These are phyloP conservation scores for Hymenoscyphus occultus DNA, from an alignment of 2,329 filamentous ascomycete species.

Conservation along the genomic window DNA sequence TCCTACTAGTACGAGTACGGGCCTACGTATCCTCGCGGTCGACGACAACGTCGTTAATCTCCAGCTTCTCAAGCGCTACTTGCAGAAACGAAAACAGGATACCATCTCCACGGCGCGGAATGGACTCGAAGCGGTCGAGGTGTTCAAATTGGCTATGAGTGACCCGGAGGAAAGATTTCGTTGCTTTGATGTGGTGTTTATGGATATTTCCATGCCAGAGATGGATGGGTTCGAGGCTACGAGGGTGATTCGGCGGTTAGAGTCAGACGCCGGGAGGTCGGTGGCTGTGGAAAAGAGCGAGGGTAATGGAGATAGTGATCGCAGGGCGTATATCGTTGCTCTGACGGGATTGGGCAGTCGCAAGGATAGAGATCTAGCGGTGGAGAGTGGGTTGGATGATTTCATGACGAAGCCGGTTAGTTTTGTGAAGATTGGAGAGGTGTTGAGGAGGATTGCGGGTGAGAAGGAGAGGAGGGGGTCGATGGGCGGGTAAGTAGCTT, in stretches of 20 bases:
- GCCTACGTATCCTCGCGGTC: constrained; percentile 36
- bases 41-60: constrained; percentile 43
- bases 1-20: background rate
- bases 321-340: constrained; percentile 46
- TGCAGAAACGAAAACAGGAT: constrained; percentile 40
- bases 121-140: constrained; percentile 46
- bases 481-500: background rate
- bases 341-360: constrained; percentile 49
- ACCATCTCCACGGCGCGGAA: constrained; percentile 42
- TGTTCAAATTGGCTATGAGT: constrained; percentile 20
- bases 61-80: constrained; percentile 37
- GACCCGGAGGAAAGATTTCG: constrained; percentile 34
- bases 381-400: constrained; percentile 49
- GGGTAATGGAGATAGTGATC: constrained; percentile 7
- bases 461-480: constrained; percentile 1
- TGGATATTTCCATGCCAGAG: constrained; percentile 56
- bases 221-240: constrained; percentile 50
- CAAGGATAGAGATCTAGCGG: constrained; percentile 46
- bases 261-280: constrained; percentile 39
- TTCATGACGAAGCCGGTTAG: constrained; percentile 51
- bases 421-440: constrained; percentile 12
- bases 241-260: constrained; percentile 45
- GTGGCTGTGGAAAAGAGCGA: background rate
- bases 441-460: constrained; percentile 4
- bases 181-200: constrained; percentile 44